phyloP scores from a whole-genome alignment of 148 eudicot species.

The Diospyros kaki region DNA sequence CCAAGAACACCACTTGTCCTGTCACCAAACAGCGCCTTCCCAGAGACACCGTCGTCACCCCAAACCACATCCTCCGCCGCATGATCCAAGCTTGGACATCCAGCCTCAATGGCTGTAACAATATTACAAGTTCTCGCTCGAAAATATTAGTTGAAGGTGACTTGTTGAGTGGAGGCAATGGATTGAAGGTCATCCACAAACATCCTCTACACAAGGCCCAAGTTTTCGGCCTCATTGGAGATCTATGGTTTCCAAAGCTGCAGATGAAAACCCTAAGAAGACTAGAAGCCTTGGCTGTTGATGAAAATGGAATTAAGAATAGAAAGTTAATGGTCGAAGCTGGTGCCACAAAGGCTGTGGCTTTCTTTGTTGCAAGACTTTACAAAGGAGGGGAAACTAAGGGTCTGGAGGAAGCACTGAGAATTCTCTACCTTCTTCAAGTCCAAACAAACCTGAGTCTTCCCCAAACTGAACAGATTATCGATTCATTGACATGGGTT shows the following conservation, averaged over 20 bases:
- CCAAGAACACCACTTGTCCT: slow-evolving; percentile 41
- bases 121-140: too few species aligned
- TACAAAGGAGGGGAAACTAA: slow-evolving; percentile 9
- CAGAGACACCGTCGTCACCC: slow-evolving; percentile 44
- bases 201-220: slow-evolving; percentile 27
- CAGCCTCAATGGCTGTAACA: slow-evolving; percentile 29
- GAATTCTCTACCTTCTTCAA: slow-evolving; percentile 23
- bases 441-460: slow-evolving; percentile 14
- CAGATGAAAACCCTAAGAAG: slow-evolving; percentile 19
- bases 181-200: slow-evolving; percentile 49
- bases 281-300: slow-evolving; percentile 17
- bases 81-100: slow-evolving; percentile 64
- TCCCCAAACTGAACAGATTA: slow-evolving; percentile 10
- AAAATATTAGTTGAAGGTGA: too few species aligned
- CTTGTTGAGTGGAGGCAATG: slow-evolving; percentile 18
- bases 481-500: slow-evolving; percentile 45
- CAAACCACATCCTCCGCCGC: slow-evolving; percentile 63
- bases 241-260: slow-evolving; percentile 17
- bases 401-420: slow-evolving; percentile 31
- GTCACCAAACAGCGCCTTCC: slow-evolving; percentile 58
- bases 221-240: slow-evolving; percentile 35
- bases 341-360: slow-evolving; percentile 39
- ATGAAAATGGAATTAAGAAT: slow-evolving; percentile 22
- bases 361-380: slow-evolving; percentile 25
- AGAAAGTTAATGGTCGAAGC: slow-evolving; percentile 31